Base-by-base conservation (phyloP, 129 eudicot species). In the Kitagawia praeruptora region DNA sequence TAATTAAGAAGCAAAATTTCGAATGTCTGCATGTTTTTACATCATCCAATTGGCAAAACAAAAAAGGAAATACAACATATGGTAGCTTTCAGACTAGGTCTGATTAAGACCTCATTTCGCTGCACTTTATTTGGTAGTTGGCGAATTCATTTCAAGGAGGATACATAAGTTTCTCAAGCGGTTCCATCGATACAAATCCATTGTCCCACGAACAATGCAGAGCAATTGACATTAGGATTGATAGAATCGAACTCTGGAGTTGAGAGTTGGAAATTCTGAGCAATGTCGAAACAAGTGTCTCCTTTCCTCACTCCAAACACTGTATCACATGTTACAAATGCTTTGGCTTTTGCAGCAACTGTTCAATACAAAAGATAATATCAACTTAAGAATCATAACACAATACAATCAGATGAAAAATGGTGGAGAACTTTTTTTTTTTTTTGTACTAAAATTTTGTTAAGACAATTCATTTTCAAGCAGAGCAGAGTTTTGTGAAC, bases 171-270 rank as follows among this genome's bases (percentile, higher is more conserved):
- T 71, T 71, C 1, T 28, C 21, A 42, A 73, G 73, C 81, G 78
- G 41, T 54, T 25, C 89, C 92, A 16, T 70, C 77, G 44, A 88
- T 67, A 53, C 92, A 89, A 78, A 89, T 49, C 87, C 92, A 89
- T 81, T 89, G 88, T 28, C 90, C 90, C n/a, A 82, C 78, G 42
- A 89, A 89, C 81, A 86, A 70, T 38, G 79, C 67, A 28, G 75
- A n/a, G 75, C 92, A 84, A 44, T 84, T 82, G 78, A 84, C 79
- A 71, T 89, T 89, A 6, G 90, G 92, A 79, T 89, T 89, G 63
- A 86, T 82, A 39, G 76, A 27, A 1, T 70, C 81, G 25, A 46
- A 56, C 27, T 51, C 67, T 23, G 76, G 31, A 10, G 75, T 21
- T 28, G 77, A 63, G 80, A 84, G 39, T 15, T 64, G 51, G 81